phyloP scores from a whole-genome alignment of 495 filamentous ascomycete genomes.

The Terfezia claveryi region DNA sequence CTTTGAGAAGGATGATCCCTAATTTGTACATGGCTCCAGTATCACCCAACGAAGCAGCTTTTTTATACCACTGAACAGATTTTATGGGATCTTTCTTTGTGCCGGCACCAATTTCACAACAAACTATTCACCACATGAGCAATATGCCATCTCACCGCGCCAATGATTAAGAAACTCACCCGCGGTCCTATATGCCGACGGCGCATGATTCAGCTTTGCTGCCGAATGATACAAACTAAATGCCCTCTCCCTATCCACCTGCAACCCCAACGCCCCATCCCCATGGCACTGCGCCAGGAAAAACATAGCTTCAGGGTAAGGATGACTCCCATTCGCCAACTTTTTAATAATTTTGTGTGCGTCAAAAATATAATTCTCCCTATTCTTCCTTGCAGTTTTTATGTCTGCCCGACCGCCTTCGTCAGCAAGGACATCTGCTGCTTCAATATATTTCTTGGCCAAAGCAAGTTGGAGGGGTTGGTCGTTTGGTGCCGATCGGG shows the following conservation, averaged over 20 bases:
- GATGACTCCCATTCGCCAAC: conserved; percentile 34
- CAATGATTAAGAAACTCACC: background rate
- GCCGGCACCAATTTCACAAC: conserved; percentile 93
- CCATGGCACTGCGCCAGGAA: conserved; percentile 80
- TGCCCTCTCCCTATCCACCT: conserved; percentile 67
- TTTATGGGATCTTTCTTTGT: conserved; percentile 77
- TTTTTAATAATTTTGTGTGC: conserved; percentile 82
- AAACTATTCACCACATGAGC: conserved; percentile 30
- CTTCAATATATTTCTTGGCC: conserved; percentile 73
- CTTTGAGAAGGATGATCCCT: conserved; percentile 55
- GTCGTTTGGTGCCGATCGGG: conserved; percentile 48
- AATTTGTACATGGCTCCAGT: conserved; percentile 88
- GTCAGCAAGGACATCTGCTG: conserved; percentile 49
- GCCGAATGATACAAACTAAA: conserved; percentile 85
- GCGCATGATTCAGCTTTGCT: conserved; percentile 65
- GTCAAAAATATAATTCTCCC: conserved; percentile 66
- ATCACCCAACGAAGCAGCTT: conserved; percentile 72
- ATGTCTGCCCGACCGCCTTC: conserved; percentile 48
- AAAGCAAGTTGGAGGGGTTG: conserved; percentile 44
- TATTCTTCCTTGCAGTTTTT: conserved; percentile 47
- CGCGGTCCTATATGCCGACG: conserved; percentile 79
- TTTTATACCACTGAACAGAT: conserved; percentile 94
- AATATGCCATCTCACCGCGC: background rate
- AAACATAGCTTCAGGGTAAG: conserved; percentile 73
- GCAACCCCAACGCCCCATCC: conserved; percentile 44